Conservation (phyloP, 805 yeast species). For the Blastobotrys parvus region DNA sequence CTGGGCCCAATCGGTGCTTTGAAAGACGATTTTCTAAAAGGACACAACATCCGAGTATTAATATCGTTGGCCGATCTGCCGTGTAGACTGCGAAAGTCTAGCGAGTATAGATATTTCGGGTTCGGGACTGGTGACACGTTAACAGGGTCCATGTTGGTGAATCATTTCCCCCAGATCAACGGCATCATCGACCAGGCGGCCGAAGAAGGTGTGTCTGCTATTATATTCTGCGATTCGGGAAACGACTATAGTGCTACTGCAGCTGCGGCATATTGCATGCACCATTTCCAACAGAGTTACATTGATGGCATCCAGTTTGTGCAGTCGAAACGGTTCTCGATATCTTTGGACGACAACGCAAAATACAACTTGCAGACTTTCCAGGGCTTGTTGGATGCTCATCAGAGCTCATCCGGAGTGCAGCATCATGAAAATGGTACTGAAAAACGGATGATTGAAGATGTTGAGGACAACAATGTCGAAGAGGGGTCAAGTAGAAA, state of each 20-base stretch:
- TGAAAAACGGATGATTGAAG: conserved; percentile 5
- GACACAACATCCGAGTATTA: conserved; percentile 30
- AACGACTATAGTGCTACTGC: conserved; percentile 27
- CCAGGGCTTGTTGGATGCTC: conserved; percentile 10
- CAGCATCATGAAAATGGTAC: conserved; percentile 1
- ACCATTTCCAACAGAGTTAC: conserved; percentile 12
- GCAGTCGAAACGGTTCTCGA: conserved; percentile 23
- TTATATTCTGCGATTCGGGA: conserved; percentile 28
- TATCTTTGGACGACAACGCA: conserved; percentile 20
- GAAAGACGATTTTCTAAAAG: conserved; percentile 31
- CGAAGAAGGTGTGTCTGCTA: conserved; percentile 1
- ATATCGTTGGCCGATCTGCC: conserved; percentile 8
- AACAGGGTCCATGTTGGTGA: not conserved
- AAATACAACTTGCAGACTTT: conserved; percentile 19
- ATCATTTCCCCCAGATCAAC: conserved; percentile 9
- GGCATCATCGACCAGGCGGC: conserved; percentile 5
- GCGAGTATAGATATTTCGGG: conserved; percentile 1
- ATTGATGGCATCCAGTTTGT: conserved; percentile 24
- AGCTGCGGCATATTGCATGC: conserved; percentile 25
- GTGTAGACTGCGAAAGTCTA: conserved; percentile 7
- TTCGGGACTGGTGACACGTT: not conserved
- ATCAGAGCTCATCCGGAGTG: too few species aligned
- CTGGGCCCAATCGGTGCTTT: conserved; percentile 40
- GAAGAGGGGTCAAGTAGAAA: too few species aligned
- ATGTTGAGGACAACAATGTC: conserved; percentile 7